These are phyloP conservation scores for Ramalina intermedia DNA, from an alignment of 495 filamentous ascomycete genomes.

Conservation along the genomic window DNA sequence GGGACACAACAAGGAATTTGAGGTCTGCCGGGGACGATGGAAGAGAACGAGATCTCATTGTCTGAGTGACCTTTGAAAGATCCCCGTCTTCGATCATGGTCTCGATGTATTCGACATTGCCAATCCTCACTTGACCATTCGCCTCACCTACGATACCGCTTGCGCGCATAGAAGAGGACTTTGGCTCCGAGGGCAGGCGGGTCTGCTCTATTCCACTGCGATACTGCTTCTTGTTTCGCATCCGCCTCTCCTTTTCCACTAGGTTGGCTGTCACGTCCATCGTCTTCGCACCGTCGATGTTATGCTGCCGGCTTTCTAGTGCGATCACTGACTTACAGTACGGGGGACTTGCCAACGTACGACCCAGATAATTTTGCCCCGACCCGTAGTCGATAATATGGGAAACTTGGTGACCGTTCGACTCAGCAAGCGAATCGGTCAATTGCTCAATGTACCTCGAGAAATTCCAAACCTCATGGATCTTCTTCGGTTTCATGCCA, in stretches of 20 bases:
- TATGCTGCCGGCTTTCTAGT: conserved; percentile 73
- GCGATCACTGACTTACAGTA: conserved; percentile 81
- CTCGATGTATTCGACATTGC: conserved; percentile 40
- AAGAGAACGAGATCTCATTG: conserved; percentile 12
- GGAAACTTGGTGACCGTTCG: conserved; percentile 43
- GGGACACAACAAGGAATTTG: conserved; percentile 73
- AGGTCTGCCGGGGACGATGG: not conserved
- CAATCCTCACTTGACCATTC: too few relatives aligned
- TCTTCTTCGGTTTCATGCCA: conserved; percentile 93
- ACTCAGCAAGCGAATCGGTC: conserved; percentile 38
- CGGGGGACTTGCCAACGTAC: conserved; percentile 68
- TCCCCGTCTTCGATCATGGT: conserved; percentile 45
- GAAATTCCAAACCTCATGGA: conserved; percentile 70
- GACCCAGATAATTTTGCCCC: conserved; percentile 88
- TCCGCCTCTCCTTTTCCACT: conserved; percentile 47
- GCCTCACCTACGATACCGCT: too few relatives aligned
- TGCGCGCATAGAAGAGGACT: not conserved
- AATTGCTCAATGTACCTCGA: conserved; percentile 43
- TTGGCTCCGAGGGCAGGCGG: not conserved
- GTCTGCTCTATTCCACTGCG: conserved; percentile 23
- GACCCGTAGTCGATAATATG: conserved; percentile 94
- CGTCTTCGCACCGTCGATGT: conserved; percentile 67
- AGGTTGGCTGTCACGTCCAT: conserved; percentile 68
- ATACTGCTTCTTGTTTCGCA: conserved; percentile 63
- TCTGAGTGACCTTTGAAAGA: conserved; percentile 36